A percentile compares a stretch with the other conserved stretches of the same genome.
These are phyloP conservation scores for Cyclospora cayetanensis DNA, from an alignment of 169 alveolate species.

Conservation along the genomic window DNA sequence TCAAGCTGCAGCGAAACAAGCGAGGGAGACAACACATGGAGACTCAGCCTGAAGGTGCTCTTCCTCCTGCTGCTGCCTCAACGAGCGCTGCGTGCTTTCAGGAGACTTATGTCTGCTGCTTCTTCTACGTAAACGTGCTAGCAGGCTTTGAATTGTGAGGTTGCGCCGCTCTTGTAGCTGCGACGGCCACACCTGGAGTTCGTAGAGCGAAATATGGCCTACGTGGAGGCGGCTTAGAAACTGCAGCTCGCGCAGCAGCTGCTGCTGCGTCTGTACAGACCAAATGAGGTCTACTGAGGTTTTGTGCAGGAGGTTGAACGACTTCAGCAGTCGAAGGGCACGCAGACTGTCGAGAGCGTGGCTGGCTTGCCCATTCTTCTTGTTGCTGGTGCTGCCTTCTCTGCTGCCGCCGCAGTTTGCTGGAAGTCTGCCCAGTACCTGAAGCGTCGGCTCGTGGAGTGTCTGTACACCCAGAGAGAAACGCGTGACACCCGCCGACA, in stretches of 20 bases:
- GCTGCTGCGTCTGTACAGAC: slow-evolving; percentile 44
- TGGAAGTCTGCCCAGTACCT: slow-evolving; percentile 2
- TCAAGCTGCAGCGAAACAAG: slow-evolving; percentile 4
- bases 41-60: background rate
- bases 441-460: slow-evolving; percentile 8
- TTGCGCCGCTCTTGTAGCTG: too few species aligned
- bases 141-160: too few species aligned
- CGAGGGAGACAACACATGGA: background rate
- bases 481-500: background rate
- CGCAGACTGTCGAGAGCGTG: slow-evolving; percentile 44
- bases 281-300: slow-evolving; percentile 23
- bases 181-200: slow-evolving; percentile 14
- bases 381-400: slow-evolving; percentile 8
- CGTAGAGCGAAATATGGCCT: slow-evolving; percentile 23
- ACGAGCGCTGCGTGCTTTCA: background rate
- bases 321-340: slow-evolving; percentile 24
- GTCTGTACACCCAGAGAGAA: slow-evolving; percentile 41
- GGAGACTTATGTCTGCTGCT: background rate
- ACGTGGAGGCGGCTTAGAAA: background rate
- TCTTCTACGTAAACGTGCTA: too few species aligned
- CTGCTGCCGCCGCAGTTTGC: slow-evolving; percentile 9
- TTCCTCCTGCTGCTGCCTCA: background rate
- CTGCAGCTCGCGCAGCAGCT: slow-evolving; percentile 36
- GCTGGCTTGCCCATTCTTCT: background rate
- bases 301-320: background rate